These are phyloP conservation scores for Citropsis articulata DNA, from an alignment of 345 rosid species.

Conservation along the genomic window DNA sequence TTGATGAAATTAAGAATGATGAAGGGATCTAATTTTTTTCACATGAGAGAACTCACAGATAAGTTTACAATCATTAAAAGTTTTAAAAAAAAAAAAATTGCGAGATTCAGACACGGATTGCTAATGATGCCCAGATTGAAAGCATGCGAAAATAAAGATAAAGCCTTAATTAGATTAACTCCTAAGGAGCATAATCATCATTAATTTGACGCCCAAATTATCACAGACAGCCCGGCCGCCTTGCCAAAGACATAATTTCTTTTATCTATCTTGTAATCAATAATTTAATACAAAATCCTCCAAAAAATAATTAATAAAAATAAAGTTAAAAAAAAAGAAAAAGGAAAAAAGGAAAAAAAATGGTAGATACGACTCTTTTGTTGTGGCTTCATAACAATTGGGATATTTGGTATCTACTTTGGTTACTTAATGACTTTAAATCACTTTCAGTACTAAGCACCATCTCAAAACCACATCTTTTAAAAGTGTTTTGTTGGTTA, in stretches of 20 bases:
- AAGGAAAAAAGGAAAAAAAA: background rate
- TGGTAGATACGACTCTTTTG: background rate
- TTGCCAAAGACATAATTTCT: background rate
- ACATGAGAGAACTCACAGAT: background rate
- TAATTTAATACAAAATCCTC: background rate
- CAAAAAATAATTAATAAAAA: background rate
- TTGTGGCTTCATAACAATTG: background rate
- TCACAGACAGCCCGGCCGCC: background rate
- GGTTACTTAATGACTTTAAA: background rate
- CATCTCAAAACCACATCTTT: background rate
- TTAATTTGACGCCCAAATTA: background rate
- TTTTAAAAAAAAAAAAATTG: background rate
- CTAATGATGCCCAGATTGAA: background rate
- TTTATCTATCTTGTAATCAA: background rate
- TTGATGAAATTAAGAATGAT: background rate
- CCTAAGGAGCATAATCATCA: background rate
- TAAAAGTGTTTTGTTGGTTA: background rate
- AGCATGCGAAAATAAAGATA: background rate
- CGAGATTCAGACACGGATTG: background rate
- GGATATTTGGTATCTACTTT: background rate
- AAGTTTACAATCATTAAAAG: background rate
- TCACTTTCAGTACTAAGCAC: background rate
- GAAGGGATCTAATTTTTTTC: background rate
- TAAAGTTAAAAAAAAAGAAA: background rate
- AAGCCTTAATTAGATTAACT: background rate